Evolutionary conservation across 495 filamentous ascomycete species (phyloP).

Genomic region (Penicillium crystallinum): DNA sequence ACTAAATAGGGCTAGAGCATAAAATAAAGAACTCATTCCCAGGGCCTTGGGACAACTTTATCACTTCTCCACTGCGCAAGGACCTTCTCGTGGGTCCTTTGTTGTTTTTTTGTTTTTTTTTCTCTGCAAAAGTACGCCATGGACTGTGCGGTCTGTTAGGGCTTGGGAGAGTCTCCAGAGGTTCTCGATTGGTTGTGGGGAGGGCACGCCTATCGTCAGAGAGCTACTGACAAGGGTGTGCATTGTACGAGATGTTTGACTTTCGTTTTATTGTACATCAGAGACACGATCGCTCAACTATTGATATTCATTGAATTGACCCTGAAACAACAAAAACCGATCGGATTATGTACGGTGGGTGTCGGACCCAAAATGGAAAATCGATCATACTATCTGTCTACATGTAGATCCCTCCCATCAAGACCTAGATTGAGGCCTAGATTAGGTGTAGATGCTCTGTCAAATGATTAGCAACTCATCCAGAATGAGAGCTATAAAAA

Average conservation of each 20-base stretch:
- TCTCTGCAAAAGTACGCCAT: constrained; percentile 6
- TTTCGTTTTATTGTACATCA: too few relatives aligned
- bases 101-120: not conserved
- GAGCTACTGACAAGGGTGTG: too few relatives aligned
- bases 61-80: constrained; percentile 9
- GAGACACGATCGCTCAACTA: too few relatives aligned
- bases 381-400: not conserved
- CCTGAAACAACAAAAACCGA: not conserved
- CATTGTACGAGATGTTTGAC: too few relatives aligned
- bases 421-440: constrained; percentile 29
- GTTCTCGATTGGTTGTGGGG: too few relatives aligned
- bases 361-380: not conserved
- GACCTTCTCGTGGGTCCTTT: not conserved
- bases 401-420: not conserved
- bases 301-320: too few relatives aligned
- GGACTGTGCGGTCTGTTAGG: not conserved
- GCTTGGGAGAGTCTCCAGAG: too few relatives aligned
- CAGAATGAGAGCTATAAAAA: not conserved
- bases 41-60: constrained; percentile 24
- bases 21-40: constrained; percentile 5
- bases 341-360: not conserved
- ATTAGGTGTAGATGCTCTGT: constrained; percentile 46
- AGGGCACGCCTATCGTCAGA: too few relatives aligned
- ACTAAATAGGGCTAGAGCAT: not conserved
- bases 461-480: constrained; percentile 5